Conservation (phyloP, 108 stramenopile species). For the Cyclotella choctawhatcheeana region DNA sequence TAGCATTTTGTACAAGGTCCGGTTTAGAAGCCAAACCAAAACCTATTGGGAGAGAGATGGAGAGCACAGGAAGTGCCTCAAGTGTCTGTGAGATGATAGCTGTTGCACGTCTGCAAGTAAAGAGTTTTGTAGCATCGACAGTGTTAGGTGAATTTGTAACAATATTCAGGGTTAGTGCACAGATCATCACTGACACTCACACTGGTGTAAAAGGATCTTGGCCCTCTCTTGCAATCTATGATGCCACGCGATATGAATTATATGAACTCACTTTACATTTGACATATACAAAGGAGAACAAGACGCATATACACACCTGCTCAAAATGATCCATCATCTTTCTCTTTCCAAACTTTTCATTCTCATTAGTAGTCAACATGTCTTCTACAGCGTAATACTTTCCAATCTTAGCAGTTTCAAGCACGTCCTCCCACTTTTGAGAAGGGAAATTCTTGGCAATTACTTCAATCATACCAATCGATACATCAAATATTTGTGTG, state of each 20-base stretch:
- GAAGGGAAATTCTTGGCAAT: slow-evolving; percentile 48
- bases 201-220: slow-evolving; percentile 77
- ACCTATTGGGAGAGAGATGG: slow-evolving; percentile 37
- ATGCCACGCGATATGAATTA: neutral
- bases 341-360: slow-evolving; percentile 78
- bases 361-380: slow-evolving; percentile 78
- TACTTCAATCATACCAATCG: slow-evolving; percentile 64
- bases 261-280: too few species aligned
- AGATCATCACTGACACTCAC: slow-evolving; percentile 25
- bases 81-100: slow-evolving; percentile 44
- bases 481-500: slow-evolving; percentile 70
- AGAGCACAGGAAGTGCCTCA: slow-evolving; percentile 44
- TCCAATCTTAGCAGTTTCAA: slow-evolving; percentile 84
- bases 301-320: slow-evolving; percentile 4
- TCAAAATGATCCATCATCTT: slow-evolving; percentile 80
- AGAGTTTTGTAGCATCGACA: too few species aligned
- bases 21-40: slow-evolving; percentile 43
- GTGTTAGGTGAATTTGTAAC: too few species aligned
- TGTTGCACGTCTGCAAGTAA: slow-evolving; percentile 36
- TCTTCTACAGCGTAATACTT: slow-evolving; percentile 92
- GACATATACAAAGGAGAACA: neutral
- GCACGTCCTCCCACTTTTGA: slow-evolving; percentile 69
- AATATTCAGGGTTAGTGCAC: neutral
- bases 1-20: slow-evolving; percentile 25
- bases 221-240: slow-evolving; percentile 68